Base-by-base conservation (phyloP, 2,329 filamentous ascomycete genomes). In the Aspergillus glaucus region DNA sequence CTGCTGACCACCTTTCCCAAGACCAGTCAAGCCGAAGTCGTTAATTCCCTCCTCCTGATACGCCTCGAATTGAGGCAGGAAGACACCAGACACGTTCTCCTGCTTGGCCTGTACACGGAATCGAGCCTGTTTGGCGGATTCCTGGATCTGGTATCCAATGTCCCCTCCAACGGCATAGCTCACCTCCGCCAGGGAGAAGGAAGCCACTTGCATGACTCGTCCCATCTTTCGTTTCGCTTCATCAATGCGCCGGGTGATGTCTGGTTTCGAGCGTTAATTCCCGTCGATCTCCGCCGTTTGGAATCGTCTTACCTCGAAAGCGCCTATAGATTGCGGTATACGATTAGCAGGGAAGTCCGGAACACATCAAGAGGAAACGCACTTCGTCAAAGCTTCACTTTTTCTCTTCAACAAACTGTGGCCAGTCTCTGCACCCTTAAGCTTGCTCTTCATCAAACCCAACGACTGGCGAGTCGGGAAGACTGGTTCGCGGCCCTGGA, bases 191-290 rank as follows among this genome's bases (percentile, higher is more conserved):
- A 98, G 80, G 40, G 92, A 97, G 74, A 98, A 97, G 42, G 93
- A 91, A 37, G 93, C 93, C 64, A 98, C 95, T 71, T 97, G 92
- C 93, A 98, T 98, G 34, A 98, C 93, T 30, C 92, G 83, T 50
- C 93, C 93, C 92, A 98, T 98, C 77, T 98, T 98, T 62, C 91
- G 87, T 74, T 98, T 98, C 39, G 93, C 93, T 71, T 98, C 93
- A 75, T 98, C 92, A 72, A 98, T 98, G 65, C 93, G 87, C 68
- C 85, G 84, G 44, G 93, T 96, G 64, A 98, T 98, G 64, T 98
- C 93, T 88, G 67, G 57, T 61, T 47, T 22, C 26, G 42, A 41
- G 43, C 21, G 52, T 68, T 53, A 68, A 63, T 44, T 43, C 47
- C 43, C 51, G 47, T 44, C 4, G 53, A 48, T 57, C 53, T 49